phyloP scores from a whole-genome alignment of 345 rosid genomes.

The Rhodomyrtus tomentosa region DNA sequence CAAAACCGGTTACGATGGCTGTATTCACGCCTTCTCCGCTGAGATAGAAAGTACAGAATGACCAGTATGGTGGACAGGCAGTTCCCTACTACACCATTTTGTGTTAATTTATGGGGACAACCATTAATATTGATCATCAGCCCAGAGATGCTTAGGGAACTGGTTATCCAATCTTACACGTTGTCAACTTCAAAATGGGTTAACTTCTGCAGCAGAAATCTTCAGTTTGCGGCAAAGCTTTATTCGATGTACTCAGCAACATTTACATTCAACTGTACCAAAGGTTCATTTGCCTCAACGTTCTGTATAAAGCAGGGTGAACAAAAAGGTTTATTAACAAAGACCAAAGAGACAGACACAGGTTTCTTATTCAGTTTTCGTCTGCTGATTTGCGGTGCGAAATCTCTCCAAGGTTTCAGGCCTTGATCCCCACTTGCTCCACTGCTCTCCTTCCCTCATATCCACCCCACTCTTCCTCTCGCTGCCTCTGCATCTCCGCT shows the following conservation, averaged over 20 bases:
- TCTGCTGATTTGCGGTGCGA: not conserved
- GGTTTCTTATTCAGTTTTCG: not conserved
- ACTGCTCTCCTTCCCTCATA: not conserved
- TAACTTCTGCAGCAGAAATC: not conserved
- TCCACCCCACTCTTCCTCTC: conserved; percentile 5
- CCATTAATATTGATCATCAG: not conserved
- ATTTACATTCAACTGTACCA: not conserved
- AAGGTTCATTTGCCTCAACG: not conserved
- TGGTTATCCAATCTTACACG: not conserved
- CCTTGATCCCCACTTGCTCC: not conserved
- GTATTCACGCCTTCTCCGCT: not conserved
- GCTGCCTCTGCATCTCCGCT: not conserved
- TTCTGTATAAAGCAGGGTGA: not conserved
- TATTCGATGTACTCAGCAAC: not conserved
- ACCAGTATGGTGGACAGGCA: not conserved
- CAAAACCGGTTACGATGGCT: not conserved
- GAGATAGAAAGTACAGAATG: not conserved
- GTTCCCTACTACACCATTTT: not conserved
- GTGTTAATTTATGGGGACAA: not conserved
- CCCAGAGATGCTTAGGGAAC: not conserved
- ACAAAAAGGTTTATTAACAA: not conserved
- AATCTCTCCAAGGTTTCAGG: not conserved
- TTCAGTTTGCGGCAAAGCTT: not conserved
- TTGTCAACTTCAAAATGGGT: not conserved
- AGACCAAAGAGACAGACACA: not conserved